phyloP scores from a whole-genome alignment of 305 asterid species.

The Fraxinus velutina region DNA sequence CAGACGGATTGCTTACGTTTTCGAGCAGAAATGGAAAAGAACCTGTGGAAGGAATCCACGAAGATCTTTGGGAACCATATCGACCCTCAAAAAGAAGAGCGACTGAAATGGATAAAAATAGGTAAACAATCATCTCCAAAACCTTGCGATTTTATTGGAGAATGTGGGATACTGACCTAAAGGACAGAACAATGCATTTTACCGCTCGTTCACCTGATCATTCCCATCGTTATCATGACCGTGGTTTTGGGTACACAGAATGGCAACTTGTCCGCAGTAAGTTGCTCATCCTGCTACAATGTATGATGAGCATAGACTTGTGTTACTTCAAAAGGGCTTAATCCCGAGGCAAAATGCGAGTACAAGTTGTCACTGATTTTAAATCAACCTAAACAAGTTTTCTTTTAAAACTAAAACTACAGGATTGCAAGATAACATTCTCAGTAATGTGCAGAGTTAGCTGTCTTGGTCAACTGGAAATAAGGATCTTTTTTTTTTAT shows the following conservation, averaged over 20 bases:
- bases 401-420: not conserved
- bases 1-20: not conserved
- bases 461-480: not conserved
- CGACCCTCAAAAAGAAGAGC: constrained; percentile 56
- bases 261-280: constrained; percentile 52
- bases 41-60: constrained; percentile 37
- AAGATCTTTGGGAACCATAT: constrained; percentile 40
- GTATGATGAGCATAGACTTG: constrained; percentile 8
- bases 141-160: constrained; percentile 37
- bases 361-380: not conserved
- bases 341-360: not conserved
- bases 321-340: not conserved
- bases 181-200: constrained; percentile 35
- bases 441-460: not conserved
- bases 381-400: not conserved
- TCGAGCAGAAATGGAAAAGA: constrained; percentile 41
- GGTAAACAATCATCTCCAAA: constrained; percentile 37
- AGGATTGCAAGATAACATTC: not conserved
- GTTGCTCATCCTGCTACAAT: constrained; percentile 41
- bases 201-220: constrained; percentile 26
- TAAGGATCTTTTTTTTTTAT: not conserved
- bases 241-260: constrained; percentile 45
- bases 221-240: constrained; percentile 27
- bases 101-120: constrained; percentile 47
- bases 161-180: constrained; percentile 39